Evolutionary conservation across 148 eudicot species (phyloP), one percentile per base, ranked within the genome.

Genomic region (Camellia lanceoleosa): DNA sequence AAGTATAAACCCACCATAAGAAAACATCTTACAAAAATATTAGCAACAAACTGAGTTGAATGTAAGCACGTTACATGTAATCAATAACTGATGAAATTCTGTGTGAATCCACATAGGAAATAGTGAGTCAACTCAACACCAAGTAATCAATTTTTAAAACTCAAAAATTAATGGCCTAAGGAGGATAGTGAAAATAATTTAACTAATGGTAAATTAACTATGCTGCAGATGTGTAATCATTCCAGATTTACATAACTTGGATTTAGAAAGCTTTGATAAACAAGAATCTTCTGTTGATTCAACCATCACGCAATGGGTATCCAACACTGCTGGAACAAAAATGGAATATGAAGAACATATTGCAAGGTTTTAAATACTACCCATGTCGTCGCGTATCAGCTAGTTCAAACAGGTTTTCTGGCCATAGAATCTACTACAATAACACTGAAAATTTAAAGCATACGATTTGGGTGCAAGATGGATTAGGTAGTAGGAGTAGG

Each of bases 41-140:
- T 1, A 44, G 2, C 13, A n/a, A 49, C 51, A 68, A 20, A 68
- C 2, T 7, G 20, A 23, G 60, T 46, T 23, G 38, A 43, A 12
- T 12, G 63, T 56, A 49, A 81, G 41, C 46, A 13, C 19, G 56
- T 67, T 90, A 91, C 98, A 87, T 91, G 88, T 95, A 95, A 87
- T 95, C 92, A 80, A 95, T 93, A 49, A 65, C 81, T 77, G 94
- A 85, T 80, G 75, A 86, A 80, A 79, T 64, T 64, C 41, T 20
- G 5, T 5, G 4, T 64, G 9, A 23, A 19, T 64, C 42, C 41
- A 64, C 3, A 64, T 60, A 6, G 63, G 19, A 19, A 19, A 12
- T 23, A 42, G 68, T 23, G 13, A 64, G 42, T 64, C 38, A 30
- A 30, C 38, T 30, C 30, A 64, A 64, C 38, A 64, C 12, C 3